These are phyloP conservation scores for Aureobasidium zeae DNA, from an alignment of 2,329 filamentous ascomycete species.

Conservation along the genomic window DNA sequence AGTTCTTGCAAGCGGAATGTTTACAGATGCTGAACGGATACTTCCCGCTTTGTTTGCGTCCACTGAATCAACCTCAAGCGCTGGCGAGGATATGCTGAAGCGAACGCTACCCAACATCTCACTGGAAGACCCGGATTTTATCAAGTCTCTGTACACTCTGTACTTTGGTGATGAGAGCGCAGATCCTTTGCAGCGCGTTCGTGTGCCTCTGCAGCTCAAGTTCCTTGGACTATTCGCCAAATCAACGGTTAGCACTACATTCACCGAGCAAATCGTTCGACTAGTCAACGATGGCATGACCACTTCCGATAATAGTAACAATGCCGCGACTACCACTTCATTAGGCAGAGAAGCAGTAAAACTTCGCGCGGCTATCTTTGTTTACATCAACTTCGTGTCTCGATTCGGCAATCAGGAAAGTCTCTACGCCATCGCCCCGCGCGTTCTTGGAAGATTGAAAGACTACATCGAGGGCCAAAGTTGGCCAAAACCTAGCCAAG, in stretches of 20 bases:
- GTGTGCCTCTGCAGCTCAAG: constrained; percentile 65
- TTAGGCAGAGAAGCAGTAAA: constrained; percentile 67
- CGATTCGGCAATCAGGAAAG: constrained; percentile 56
- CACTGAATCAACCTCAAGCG: constrained; percentile 68
- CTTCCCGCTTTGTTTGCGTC: constrained; percentile 75
- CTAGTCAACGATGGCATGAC: constrained; percentile 60
- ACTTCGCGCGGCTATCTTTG: constrained; percentile 71
- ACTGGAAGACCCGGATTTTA: constrained; percentile 57
- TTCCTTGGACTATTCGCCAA: constrained; percentile 68
- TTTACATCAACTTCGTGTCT: constrained; percentile 79
- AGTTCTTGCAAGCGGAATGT: constrained; percentile 76
- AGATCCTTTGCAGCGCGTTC: constrained; percentile 39
- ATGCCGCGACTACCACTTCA: constrained; percentile 27
- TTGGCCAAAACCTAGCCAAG: constrained; percentile 59
- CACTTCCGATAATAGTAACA: constrained; percentile 18
- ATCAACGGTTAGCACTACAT: constrained; percentile 63
- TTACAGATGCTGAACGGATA: constrained; percentile 74
- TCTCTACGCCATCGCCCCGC: constrained; percentile 56
- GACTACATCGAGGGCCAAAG: constrained; percentile 71
- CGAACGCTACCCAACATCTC: constrained; percentile 57
- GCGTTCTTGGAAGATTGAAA: constrained; percentile 59
- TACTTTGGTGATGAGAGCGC: constrained; percentile 54
- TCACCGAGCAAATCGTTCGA: constrained; percentile 57
- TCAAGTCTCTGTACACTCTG: constrained; percentile 59
- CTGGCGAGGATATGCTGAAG: constrained; percentile 86